Percentiles rank a stretch among this genome's conserved stretches.
Evolutionary conservation across 2,329 filamentous ascomycete genomes (phyloP).

Genomic region (Trichoderma simmonsii): DNA sequence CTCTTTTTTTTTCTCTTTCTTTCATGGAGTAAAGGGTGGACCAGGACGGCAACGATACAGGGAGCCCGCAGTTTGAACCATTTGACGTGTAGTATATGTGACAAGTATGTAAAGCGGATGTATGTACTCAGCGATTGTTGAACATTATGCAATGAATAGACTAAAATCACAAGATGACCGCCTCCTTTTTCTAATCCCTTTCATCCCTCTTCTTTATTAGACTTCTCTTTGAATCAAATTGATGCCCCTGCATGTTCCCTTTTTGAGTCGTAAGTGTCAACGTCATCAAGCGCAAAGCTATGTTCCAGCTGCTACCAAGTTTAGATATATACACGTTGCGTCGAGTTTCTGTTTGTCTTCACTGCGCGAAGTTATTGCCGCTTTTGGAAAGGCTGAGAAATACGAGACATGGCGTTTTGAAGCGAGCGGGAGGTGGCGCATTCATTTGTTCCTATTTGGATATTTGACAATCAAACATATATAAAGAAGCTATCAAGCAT

Average conservation of each 20-base stretch:
- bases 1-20: not conserved
- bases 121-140: not conserved
- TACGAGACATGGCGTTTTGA: not conserved
- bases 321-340: not conserved
- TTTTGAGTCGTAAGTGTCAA: not conserved
- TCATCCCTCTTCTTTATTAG: not conserved
- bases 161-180: conserved; percentile 2
- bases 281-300: not conserved
- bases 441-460: not conserved
- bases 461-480: not conserved
- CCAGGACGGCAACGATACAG: not conserved
- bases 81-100: conserved; percentile 6
- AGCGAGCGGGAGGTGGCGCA: not conserved
- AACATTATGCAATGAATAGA: conserved; percentile 10
- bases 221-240: too few species aligned
- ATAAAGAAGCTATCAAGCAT: not conserved
- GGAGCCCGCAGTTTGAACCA: not conserved
- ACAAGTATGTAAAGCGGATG: not conserved
- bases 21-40: not conserved
- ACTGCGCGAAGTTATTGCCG: not conserved
- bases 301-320: not conserved
- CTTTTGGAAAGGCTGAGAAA: not conserved
- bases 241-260: not conserved
- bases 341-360: not conserved
- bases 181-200: too few species aligned